Conservation (phyloP, 108 stramenopile species). For the Skeletonema potamos region DNA sequence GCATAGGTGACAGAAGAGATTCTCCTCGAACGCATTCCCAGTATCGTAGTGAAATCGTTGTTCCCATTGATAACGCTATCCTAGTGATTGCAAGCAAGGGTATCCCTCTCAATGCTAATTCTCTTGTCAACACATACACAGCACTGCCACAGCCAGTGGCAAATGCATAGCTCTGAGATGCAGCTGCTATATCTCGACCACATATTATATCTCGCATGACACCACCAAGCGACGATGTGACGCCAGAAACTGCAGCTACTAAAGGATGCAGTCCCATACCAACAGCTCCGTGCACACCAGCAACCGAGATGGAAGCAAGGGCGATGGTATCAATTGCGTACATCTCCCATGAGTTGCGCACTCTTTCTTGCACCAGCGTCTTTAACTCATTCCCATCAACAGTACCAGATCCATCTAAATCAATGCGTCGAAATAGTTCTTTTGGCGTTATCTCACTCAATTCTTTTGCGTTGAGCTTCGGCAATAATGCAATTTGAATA, state of each 20-base stretch:
- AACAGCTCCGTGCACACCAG: constrained; percentile 32
- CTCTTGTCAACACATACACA: constrained; percentile 22
- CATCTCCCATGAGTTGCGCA: constrained; percentile 4
- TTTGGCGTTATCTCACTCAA: neutral
- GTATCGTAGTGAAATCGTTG: constrained; percentile 8
- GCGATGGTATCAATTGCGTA: constrained; percentile 43
- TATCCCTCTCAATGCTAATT: constrained; percentile 11
- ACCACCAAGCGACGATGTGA: constrained; percentile 48
- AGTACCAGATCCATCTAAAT: constrained; percentile 11
- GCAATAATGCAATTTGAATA: neutral
- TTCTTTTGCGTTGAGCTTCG: neutral
- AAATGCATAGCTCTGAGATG: constrained; percentile 29
- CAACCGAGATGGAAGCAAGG: constrained; percentile 24
- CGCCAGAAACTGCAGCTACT: constrained; percentile 24
- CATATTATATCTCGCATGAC: constrained; percentile 40
- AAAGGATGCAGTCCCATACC: constrained; percentile 29
- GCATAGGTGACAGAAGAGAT: constrained; percentile 17
- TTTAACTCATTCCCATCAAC: constrained; percentile 14
- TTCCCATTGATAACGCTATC: constrained; percentile 3
- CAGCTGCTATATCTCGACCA: constrained; percentile 25
- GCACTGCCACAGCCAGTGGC: constrained; percentile 15
- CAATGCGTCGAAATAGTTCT: neutral
- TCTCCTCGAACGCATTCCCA: constrained; percentile 22
- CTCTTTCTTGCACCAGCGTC: constrained; percentile 3
- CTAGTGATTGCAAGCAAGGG: constrained; percentile 1